Base-by-base conservation (phyloP, 1,139 yeast genomes). In the Kodamaea ohmeri region DNA sequence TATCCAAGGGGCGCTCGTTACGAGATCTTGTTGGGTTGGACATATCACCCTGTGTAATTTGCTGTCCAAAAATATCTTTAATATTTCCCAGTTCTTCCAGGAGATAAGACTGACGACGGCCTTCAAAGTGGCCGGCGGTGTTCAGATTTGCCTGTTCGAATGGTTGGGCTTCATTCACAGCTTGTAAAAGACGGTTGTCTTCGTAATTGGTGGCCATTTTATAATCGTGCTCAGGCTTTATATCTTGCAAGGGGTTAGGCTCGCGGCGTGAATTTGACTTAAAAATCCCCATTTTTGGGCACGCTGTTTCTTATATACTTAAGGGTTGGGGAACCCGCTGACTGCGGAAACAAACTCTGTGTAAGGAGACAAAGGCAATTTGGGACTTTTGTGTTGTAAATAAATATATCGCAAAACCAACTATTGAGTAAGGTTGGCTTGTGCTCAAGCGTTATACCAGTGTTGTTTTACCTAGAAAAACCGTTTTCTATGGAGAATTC, bases 81-180 rank as follows among this genome's bases (percentile, higher is more conserved):
- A 82, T 61, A 21, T 75, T 73, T 33, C 58, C 57, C 34, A 53
- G 46, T 22, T 53, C 60, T 28, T 52, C 52, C 8, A 57, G 52
- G 37, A 57, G 47, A 46, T 56, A 56, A 35, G 54, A 49, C 22
- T 53, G 53, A 25, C 56, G 48, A 36, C 61, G 45, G 6, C 35
- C 42, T 9, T 18, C 18, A n/a, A 18, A 6, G 35, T 58, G 61
- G 46, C 63, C 59, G 38, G 65, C 68, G 58, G 56, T 71, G 49
- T 52, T 73, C 58, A 60, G 69, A 52, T 51, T 67, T 12, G 84
- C 83, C 56, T 84, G 86, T 62, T 92, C 96, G 59, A 88, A 92
- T 7, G 98, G 98, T 67, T 92, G 97, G 13, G 85, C 92, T 62
- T 90, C 97, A 56, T 84, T 89, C 37, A 92, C 95, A 5, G 97